phyloP scores from a whole-genome alignment of 2,329 filamentous ascomycete genomes.

The Penicillium sp. region DNA sequence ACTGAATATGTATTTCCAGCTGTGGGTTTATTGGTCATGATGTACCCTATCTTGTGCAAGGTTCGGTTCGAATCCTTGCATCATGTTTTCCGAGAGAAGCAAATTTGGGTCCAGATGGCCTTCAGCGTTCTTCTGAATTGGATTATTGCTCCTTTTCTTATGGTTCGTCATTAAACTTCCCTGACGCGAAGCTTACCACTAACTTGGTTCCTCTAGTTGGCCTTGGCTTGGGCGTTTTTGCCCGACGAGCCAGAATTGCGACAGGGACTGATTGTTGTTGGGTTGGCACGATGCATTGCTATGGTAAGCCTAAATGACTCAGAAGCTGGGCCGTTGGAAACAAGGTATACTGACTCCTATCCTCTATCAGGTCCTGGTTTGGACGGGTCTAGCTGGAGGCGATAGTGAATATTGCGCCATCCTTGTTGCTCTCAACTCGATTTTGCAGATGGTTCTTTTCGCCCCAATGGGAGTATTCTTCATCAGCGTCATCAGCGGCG shows the following conservation, averaged over 20 bases:
- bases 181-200: neutral
- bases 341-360: constrained; percentile 1
- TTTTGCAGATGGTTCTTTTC: constrained; percentile 65
- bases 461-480: constrained; percentile 62
- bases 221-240: constrained; percentile 45
- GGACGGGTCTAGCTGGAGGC: constrained; percentile 68
- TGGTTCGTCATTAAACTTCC: constrained; percentile 47
- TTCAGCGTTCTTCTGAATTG: constrained; percentile 75
- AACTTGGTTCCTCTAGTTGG: constrained; percentile 26
- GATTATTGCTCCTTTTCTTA: constrained; percentile 73
- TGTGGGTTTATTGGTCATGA: constrained; percentile 78
- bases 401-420: constrained; percentile 76
- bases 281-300: constrained; percentile 75
- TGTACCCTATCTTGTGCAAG: constrained; percentile 89
- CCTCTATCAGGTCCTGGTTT: constrained; percentile 52
- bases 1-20: constrained; percentile 42
- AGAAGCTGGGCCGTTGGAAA: neutral
- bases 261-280: constrained; percentile 69
- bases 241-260: constrained; percentile 44
- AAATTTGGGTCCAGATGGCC: constrained; percentile 67
- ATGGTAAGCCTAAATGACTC: constrained; percentile 52
- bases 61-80: constrained; percentile 70
- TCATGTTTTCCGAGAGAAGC: constrained; percentile 51
- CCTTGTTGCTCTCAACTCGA: constrained; percentile 64
- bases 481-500: constrained; percentile 58